These are phyloP conservation scores for Rosellinia necatrix DNA, from an alignment of 2,329 filamentous ascomycete species.

Conservation along the genomic window DNA sequence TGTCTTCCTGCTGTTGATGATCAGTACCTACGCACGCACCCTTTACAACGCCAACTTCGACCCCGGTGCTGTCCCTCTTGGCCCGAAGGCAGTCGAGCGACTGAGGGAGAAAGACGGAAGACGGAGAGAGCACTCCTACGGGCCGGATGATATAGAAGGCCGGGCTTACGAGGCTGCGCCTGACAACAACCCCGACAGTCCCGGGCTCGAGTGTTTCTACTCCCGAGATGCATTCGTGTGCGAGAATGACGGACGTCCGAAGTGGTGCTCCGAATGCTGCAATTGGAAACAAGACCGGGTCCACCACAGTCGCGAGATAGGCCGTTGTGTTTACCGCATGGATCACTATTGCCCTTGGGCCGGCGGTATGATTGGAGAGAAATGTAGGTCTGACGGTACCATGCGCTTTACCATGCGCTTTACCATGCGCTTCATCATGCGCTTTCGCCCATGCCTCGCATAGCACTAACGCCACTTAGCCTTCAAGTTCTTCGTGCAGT, in stretches of 20 bases:
- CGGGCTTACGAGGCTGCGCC: slow-evolving; percentile 44
- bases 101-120: slow-evolving; percentile 35
- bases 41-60: slow-evolving; percentile 69
- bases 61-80: slow-evolving; percentile 74
- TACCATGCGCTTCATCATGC: neutral
- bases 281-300: slow-evolving; percentile 88
- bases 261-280: slow-evolving; percentile 82
- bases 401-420: too few relatives aligned
- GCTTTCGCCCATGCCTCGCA: neutral
- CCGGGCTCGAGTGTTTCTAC: slow-evolving; percentile 77
- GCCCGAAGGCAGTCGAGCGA: slow-evolving; percentile 45
- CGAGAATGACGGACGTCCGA: slow-evolving; percentile 79
- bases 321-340: slow-evolving; percentile 84
- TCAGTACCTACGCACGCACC: slow-evolving; percentile 72
- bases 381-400: slow-evolving; percentile 51
- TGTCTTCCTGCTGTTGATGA: slow-evolving; percentile 69
- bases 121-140: slow-evolving; percentile 27
- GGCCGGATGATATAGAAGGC: slow-evolving; percentile 42
- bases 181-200: slow-evolving; percentile 61
- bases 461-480: slow-evolving; percentile 48
- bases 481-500: slow-evolving; percentile 93
- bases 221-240: slow-evolving; percentile 83
- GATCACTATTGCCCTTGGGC: slow-evolving; percentile 97
- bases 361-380: slow-evolving; percentile 89
- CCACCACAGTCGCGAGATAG: slow-evolving; percentile 84